These are phyloP conservation scores for Sclerotinia sclerotiorum DNA, from an alignment of 2,329 filamentous ascomycete genomes.

Conservation along the genomic window DNA sequence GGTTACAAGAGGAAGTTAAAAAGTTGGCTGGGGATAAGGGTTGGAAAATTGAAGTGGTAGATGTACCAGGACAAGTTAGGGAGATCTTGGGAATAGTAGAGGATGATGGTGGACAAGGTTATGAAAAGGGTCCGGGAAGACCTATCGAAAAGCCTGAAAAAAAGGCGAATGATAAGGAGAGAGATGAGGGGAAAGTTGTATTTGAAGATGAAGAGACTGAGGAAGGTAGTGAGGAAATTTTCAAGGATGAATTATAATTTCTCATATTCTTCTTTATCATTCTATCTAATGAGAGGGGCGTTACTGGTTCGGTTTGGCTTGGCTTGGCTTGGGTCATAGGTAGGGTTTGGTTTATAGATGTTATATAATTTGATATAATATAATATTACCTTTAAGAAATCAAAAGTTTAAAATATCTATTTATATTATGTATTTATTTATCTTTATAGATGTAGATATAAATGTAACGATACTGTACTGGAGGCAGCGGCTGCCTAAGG, in stretches of 20 bases:
- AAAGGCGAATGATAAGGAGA: neutral
- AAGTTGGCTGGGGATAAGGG: constrained; percentile 67
- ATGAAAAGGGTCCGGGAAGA: constrained; percentile 46
- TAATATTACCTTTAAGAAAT: no score
- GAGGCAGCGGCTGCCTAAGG: no score
- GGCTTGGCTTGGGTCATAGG: no score
- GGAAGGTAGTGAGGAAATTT: constrained; percentile 52
- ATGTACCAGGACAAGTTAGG: constrained; percentile 57
- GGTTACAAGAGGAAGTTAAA: constrained; percentile 66
- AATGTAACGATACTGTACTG: no score
- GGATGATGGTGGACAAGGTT: constrained; percentile 51
- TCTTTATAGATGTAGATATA: no score
- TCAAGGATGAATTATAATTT: constrained; percentile 52
- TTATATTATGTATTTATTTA: no score
- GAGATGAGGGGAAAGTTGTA: neutral
- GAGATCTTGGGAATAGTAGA: constrained; percentile 72
- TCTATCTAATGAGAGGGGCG: neutral
- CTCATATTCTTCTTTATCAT: neutral
- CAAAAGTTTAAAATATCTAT: no score
- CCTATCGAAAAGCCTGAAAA: neutral
- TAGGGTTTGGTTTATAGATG: neutral
- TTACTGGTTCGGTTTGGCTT: neutral
- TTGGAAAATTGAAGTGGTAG: constrained; percentile 80
- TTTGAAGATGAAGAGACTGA: constrained; percentile 44
- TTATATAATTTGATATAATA: no score